Evolutionary conservation across 1,139 yeast genomes (phyloP).

Genomic region (Geotrichum macrosporum): DNA sequence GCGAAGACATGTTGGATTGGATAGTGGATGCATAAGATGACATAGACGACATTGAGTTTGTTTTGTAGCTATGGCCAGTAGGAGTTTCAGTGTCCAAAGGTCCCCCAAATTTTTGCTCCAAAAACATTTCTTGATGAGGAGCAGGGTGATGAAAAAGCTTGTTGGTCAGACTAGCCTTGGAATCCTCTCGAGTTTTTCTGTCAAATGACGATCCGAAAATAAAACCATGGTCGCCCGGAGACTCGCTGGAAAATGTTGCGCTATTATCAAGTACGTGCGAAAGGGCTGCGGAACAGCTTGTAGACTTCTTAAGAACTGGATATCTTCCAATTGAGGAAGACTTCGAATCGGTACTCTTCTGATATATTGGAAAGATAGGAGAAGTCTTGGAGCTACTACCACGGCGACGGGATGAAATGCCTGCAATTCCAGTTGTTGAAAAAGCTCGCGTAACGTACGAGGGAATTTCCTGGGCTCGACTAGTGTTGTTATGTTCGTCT

Average conservation of each 20-base stretch:
- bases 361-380: too few relatives aligned
- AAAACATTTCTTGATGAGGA: neutral
- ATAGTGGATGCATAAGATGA: neutral
- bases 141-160: neutral
- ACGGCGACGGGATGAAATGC: too few relatives aligned
- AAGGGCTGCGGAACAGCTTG: slow-evolving; percentile 8
- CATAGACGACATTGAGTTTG: neutral
- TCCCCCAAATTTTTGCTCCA: neutral
- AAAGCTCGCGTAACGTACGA: too few relatives aligned
- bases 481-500: too few relatives aligned
- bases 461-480: too few relatives aligned
- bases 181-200: neutral
- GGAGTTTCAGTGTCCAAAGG: neutral
- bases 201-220: slow-evolving; percentile 10
- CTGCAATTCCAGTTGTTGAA: too few relatives aligned
- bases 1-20: neutral
- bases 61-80: neutral
- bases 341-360: neutral
- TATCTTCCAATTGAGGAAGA: too few relatives aligned
- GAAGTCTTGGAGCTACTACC: too few relatives aligned
- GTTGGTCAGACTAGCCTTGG: neutral
- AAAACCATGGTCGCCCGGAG: slow-evolving; percentile 7
- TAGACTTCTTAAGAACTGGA: slow-evolving; percentile 12
- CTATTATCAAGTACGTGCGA: neutral
- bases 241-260: neutral